Base-by-base conservation (phyloP, 192 early-diverging fungal genomes). In the Umbelopsis sp. region DNA sequence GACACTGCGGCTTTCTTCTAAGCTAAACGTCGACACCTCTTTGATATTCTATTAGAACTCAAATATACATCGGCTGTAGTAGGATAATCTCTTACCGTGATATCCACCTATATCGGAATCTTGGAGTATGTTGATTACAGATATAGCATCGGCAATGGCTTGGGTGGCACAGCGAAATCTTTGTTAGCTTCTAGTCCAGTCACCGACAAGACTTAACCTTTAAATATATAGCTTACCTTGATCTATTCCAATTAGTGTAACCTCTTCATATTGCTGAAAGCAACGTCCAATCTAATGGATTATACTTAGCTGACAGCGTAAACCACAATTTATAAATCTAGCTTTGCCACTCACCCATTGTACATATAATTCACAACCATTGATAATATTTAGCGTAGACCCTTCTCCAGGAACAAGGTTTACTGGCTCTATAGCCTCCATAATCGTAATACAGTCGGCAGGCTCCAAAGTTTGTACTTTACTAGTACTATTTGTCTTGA, bases 281-380 rank as follows among this genome's bases (percentile, higher is more conserved):
- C 55, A 61, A 16, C 55, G 55, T 35, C 15, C 55, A 61, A 61
- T 61, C 55, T 61, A 35, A 58, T 58, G 16, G 10, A 25, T 15
- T 16, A 4, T 11, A 7, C 0, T 15, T 27, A 18, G 55, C 18
- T 25, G 12, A 16, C 1, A 61, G 5, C 0, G 11, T 61, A 30
- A 6, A 9, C 6, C 37, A 10, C 37, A 41, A 9, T 41, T 9
- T 10, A 6, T 9, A 1, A 41, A 41, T 41, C 7, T 41, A 6
- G 1, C 5, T 6, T 41, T 30, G 27, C 33, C 15, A 61, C 55
- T 4, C 33, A 61, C 55, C 55, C 55, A 61, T 61, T 61, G 55
- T 18, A 61, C 55, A 18, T 61, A 61, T 61, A 61, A 15, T 35
- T 61, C 55, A n/a, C 55, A 61, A 7, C 55, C 55, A 61, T 61